A percentile compares a stretch with the other conserved stretches of the same genome.
Conservation (phyloP, 202 grass and related monocot genomes). For the Zizania palustris region DNA sequence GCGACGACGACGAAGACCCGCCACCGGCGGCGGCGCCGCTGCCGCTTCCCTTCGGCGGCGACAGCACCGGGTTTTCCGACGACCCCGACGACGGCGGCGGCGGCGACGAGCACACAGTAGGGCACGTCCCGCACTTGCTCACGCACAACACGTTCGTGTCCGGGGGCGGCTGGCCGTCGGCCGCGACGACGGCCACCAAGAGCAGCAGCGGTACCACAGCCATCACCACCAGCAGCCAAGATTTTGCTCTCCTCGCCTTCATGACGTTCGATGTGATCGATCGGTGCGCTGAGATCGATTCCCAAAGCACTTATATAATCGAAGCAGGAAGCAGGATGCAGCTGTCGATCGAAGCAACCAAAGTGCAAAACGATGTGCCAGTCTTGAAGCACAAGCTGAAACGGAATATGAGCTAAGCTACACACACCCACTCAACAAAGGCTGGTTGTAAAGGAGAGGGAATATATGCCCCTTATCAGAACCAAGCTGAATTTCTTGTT, state of each 20-base stretch:
- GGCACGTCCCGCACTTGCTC: slow-evolving; percentile 82
- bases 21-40: neutral
- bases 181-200: neutral
- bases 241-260: neutral
- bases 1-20: neutral
- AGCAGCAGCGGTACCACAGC: neutral
- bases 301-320: slow-evolving; percentile 24
- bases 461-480: slow-evolving; percentile 53
- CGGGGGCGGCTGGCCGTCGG: slow-evolving; percentile 28
- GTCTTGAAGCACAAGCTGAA: slow-evolving; percentile 52
- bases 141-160: slow-evolving; percentile 62
- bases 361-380: slow-evolving; percentile 15
- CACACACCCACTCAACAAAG: neutral
- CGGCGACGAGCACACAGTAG: slow-evolving; percentile 51
- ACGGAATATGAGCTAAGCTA: slow-evolving; percentile 51
- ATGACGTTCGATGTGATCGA: neutral
- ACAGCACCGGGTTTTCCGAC: neutral
- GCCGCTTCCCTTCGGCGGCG: neutral
- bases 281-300: slow-evolving; percentile 15
- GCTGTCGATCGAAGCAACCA: neutral
- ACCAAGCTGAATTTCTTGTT: neutral
- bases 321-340: neutral
- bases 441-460: slow-evolving; percentile 61
- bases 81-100: slow-evolving; percentile 27
- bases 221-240: neutral